Percentiles rank a stretch among this genome's conserved stretches.
Evolutionary conservation across 495 filamentous ascomycete genomes (phyloP).

Genomic region (Penicillium cinerascens): DNA sequence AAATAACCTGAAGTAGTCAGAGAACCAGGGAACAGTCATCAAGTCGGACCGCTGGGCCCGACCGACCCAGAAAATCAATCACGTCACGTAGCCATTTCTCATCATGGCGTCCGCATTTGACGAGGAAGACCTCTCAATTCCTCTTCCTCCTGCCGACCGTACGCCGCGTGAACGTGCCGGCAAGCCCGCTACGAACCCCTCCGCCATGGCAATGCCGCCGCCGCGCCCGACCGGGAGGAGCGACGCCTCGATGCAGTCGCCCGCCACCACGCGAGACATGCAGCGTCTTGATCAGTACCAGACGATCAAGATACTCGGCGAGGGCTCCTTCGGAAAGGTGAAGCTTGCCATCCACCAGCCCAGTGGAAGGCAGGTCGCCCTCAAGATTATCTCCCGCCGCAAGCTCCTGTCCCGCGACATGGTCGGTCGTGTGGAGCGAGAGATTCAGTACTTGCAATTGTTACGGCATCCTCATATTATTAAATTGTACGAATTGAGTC

Average conservation of each 20-base stretch:
- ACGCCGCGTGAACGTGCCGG: conserved; percentile 36
- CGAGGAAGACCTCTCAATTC: conserved; percentile 90
- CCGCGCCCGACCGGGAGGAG: conserved; percentile 37
- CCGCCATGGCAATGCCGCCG: conserved; percentile 49
- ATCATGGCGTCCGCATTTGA: conserved; percentile 59
- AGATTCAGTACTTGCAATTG: conserved; percentile 96
- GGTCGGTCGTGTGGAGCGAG: conserved; percentile 93
- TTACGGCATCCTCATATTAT: conserved; percentile 97
- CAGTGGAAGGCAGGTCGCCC: conserved; percentile 87
- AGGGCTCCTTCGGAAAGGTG: conserved; percentile 97
- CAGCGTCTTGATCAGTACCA: conserved; percentile 87
- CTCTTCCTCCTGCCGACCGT: conserved; percentile 66
- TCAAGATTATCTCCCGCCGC: conserved; percentile 95
- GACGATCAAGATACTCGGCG: conserved; percentile 84
- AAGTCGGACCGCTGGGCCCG: conserved; percentile 18
- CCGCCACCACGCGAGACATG: conserved; percentile 52
- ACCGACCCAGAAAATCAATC: conserved; percentile 39
- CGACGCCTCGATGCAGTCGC: conserved; percentile 37
- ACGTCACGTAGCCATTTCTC: conserved; percentile 39
- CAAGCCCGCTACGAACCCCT: conserved; percentile 27
- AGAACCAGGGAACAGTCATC: conserved; percentile 23
- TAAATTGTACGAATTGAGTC: conserved; percentile 72
- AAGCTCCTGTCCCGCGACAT: conserved; percentile 95
- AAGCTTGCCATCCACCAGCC: conserved; percentile 90
- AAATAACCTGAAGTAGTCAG: conserved; percentile 13